Conservation (phyloP, 495 filamentous ascomycete species). For the Antarctomyces pellizariae region DNA sequence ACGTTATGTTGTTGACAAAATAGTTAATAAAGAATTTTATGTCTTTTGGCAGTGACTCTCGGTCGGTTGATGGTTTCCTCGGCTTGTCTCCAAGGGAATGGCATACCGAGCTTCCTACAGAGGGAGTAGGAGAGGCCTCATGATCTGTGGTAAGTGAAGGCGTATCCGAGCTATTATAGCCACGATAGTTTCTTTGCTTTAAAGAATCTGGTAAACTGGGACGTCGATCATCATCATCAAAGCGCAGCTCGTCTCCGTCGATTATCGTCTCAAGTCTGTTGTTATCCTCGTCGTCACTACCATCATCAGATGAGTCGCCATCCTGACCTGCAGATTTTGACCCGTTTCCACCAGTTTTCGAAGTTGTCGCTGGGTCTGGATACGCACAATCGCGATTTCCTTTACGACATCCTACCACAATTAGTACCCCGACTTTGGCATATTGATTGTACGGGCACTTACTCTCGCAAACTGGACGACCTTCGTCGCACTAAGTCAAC, state of each 20-base stretch:
- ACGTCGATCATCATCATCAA: constrained; percentile 14
- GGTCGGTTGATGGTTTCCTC: constrained; percentile 12
- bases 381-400: constrained; percentile 68
- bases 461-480: constrained; percentile 72
- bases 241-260: constrained; percentile 38
- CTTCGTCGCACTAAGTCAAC: constrained; percentile 51
- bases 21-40: constrained; percentile 60
- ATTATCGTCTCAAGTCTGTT: constrained; percentile 32
- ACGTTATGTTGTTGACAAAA: constrained; percentile 46
- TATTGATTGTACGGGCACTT: constrained; percentile 11
- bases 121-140: constrained; percentile 24
- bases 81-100: constrained; percentile 12
- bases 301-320: constrained; percentile 31
- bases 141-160: constrained; percentile 25
- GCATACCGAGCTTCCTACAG: constrained; percentile 15
- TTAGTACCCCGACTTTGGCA: constrained; percentile 7
- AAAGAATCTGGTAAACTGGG: constrained; percentile 11
- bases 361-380: constrained; percentile 33
- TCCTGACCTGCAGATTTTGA: constrained; percentile 13
- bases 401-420: constrained; percentile 47
- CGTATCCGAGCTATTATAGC: constrained; percentile 22
- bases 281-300: constrained; percentile 24
- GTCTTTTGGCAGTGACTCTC: constrained; percentile 35
- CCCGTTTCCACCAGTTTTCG: constrained; percentile 23
- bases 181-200: constrained; percentile 13